Percentiles rank a stretch among this genome's conserved stretches.
These are phyloP conservation scores for Pseudopediastrum boryanum DNA, from an alignment of 139 green algal genomes.

Conservation along the genomic window DNA sequence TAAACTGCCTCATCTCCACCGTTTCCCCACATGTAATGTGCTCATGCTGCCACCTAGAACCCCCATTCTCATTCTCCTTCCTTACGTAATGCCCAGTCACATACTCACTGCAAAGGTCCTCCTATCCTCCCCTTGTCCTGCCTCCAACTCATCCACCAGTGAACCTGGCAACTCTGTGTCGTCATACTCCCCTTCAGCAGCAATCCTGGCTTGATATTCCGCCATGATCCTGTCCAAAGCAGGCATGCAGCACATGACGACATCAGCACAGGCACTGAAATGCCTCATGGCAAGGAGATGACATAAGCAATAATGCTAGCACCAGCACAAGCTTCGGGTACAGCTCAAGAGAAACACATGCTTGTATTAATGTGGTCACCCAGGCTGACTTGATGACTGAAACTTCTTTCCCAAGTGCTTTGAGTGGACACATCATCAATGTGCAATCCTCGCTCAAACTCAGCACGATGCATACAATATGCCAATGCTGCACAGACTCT, in stretches of 20 bases:
- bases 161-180: slow-evolving; percentile 70
- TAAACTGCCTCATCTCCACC: too few relatives aligned
- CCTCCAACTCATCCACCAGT: slow-evolving; percentile 69
- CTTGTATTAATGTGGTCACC: too few relatives aligned
- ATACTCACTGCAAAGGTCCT: slow-evolving; percentile 61
- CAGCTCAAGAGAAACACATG: neutral
- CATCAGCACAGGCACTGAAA: neutral
- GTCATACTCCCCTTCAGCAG: slow-evolving; percentile 57
- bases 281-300: neutral
- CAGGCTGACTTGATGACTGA: too few relatives aligned
- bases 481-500: too few relatives aligned
- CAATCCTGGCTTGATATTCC: slow-evolving; percentile 54
- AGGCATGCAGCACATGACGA: neutral
- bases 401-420: too few relatives aligned
- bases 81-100: too few relatives aligned
- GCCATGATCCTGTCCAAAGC: slow-evolving; percentile 43
- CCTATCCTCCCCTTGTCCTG: slow-evolving; percentile 37
- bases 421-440: too few relatives aligned
- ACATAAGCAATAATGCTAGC: neutral
- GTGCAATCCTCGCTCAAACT: too few relatives aligned
- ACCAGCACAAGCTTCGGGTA: neutral
- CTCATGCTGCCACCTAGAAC: too few relatives aligned
- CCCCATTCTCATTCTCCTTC: too few relatives aligned
- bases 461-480: too few relatives aligned
- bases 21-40: too few relatives aligned